Conservation (phyloP, 2,329 filamentous ascomycete species). For the Scytalidium sp. region DNA sequence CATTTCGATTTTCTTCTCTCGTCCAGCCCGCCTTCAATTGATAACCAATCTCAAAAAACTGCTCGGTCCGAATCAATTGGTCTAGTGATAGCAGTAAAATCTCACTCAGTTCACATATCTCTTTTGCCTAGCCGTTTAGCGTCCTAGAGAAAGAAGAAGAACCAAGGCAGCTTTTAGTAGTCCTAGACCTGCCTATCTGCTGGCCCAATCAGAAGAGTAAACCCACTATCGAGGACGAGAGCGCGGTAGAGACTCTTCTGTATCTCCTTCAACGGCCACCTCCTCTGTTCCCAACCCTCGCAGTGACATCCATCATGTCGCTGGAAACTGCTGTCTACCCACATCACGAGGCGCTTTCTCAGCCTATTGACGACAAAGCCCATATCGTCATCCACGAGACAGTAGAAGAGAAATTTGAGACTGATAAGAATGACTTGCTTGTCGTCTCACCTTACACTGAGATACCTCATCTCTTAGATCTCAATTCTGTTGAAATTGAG, state of each 20-base stretch:
- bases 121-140: too few species aligned
- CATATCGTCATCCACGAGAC: background rate
- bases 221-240: too few species aligned
- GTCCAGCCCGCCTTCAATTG: too few species aligned
- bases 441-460: constrained; percentile 76
- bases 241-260: background rate
- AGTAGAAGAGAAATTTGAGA: background rate
- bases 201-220: constrained; percentile 1
- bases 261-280: background rate
- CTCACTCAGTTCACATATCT: too few species aligned
- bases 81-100: too few species aligned
- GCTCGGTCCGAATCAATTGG: too few species aligned
- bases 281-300: background rate
- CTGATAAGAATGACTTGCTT: constrained; percentile 36
- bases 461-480: constrained; percentile 67
- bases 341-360: background rate
- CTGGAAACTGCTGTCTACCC: background rate
- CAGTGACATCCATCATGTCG: background rate
- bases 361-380: background rate
- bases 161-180: too few species aligned
- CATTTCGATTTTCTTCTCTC: background rate
- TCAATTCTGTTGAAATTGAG: constrained; percentile 62
- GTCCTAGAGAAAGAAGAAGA: too few species aligned
- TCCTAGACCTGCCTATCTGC: too few species aligned
- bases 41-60: too few species aligned